Conservation (phyloP, 2,329 filamentous ascomycete species). For the Paracamarosporium sp. region DNA sequence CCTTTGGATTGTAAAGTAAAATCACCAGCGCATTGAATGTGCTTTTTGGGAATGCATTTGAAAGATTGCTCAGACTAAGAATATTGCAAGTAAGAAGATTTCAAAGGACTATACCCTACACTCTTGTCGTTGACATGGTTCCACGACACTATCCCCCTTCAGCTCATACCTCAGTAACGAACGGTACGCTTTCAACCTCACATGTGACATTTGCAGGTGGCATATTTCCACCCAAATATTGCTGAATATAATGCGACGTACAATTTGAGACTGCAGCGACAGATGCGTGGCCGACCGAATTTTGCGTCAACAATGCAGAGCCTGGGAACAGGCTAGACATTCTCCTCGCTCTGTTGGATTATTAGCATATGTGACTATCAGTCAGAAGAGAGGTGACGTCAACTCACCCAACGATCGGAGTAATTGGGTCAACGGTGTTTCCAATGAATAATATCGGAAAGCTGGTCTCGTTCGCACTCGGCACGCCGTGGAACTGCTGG, state of each 20-base stretch:
- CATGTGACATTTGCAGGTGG: neutral
- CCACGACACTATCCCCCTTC: no score
- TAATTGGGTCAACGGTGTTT: slow-evolving; percentile 1
- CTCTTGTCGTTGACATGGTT: no score
- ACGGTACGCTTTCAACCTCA: neutral
- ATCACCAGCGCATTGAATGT: no score
- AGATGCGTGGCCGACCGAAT: neutral
- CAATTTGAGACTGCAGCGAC: neutral
- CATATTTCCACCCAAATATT: neutral
- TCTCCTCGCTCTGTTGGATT: neutral
- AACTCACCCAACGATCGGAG: slow-evolving; percentile 1
- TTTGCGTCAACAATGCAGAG: neutral
- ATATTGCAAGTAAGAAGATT: no score
- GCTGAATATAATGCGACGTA: neutral
- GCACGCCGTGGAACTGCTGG: slow-evolving; percentile 9
- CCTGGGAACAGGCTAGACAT: slow-evolving; percentile 1
- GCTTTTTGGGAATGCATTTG: no score
- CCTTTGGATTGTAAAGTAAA: no score
- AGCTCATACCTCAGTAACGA: neutral
- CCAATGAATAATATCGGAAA: slow-evolving; percentile 4
- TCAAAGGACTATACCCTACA: no score
- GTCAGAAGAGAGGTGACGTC: neutral
- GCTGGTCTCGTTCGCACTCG: neutral
- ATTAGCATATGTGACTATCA: neutral
- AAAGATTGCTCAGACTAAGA: no score